Conservation (phyloP, 345 rosid genomes). For the Gossypium herbaceum region DNA sequence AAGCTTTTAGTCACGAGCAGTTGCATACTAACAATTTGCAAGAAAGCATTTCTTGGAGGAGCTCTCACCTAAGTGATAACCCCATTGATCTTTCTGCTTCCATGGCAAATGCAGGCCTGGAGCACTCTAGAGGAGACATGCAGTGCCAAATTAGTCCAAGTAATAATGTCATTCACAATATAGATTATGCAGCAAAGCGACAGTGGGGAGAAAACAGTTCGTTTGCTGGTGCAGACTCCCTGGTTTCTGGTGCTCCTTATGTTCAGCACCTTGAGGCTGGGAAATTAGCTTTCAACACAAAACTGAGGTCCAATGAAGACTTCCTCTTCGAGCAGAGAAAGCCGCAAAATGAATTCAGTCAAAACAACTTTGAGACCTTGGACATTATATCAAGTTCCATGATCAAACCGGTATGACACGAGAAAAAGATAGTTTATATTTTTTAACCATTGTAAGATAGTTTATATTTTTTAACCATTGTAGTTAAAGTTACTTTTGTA, state of each 20-base stretch:
- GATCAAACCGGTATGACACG: constrained; percentile 57
- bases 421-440: background rate
- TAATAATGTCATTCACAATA: constrained; percentile 40
- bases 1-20: constrained; percentile 37
- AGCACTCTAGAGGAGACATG: constrained; percentile 38
- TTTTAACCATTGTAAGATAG: background rate
- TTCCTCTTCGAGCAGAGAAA: constrained; percentile 39
- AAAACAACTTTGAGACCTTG: constrained; percentile 46
- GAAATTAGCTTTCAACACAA: constrained; percentile 32
- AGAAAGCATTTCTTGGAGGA: constrained; percentile 24
- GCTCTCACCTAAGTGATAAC: constrained; percentile 32
- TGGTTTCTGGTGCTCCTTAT: constrained; percentile 33
- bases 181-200: constrained; percentile 34
- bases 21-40: constrained; percentile 26
- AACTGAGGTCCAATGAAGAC: constrained; percentile 36
- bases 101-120: constrained; percentile 27
- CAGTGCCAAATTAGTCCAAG: constrained; percentile 42
- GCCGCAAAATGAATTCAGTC: constrained; percentile 39
- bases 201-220: constrained; percentile 50
- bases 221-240: constrained; percentile 32
- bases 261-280: constrained; percentile 34
- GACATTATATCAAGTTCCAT: constrained; percentile 64
- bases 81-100: constrained; percentile 42
- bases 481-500: background rate
- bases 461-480: background rate